A percentile compares a stretch with the other conserved stretches of the same genome.
Conservation (phyloP, 352 stramenopile genomes). For the Globisporangium spinosum region DNA sequence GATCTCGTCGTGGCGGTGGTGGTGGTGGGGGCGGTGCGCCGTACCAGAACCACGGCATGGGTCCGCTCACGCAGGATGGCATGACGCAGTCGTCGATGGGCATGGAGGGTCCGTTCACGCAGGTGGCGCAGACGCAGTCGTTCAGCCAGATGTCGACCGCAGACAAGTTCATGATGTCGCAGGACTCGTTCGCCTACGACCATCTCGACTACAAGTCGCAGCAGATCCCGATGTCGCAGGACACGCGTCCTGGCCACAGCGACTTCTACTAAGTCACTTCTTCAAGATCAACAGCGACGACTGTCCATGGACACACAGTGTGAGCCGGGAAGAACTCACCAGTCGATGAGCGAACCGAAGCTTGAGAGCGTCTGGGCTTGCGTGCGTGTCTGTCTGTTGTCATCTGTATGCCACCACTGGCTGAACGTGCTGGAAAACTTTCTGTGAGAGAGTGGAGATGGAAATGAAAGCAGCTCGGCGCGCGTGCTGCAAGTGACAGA, state of each 20-base stretch:
- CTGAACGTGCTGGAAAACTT: no score
- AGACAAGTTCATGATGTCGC: slow-evolving; percentile 83
- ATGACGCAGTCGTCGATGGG: slow-evolving; percentile 62
- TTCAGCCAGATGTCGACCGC: slow-evolving; percentile 78
- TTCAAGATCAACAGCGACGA: no score
- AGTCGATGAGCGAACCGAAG: background rate
- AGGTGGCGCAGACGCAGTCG: slow-evolving; percentile 73
- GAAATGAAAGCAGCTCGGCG: no score
- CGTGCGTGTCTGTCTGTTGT: no score
- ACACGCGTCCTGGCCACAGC: slow-evolving; percentile 33
- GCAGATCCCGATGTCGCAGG: slow-evolving; percentile 80
- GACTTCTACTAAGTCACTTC: slow-evolving; percentile 63
- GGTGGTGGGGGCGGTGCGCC: slow-evolving; percentile 24
- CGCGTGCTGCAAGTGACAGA: no score
- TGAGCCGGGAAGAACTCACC: background rate
- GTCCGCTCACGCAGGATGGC: slow-evolving; percentile 72
- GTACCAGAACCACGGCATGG: slow-evolving; percentile 31
- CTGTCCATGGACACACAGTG: background rate
- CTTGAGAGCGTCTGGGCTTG: background rate
- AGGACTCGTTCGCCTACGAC: slow-evolving; percentile 77
- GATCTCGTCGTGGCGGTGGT: slow-evolving; percentile 25
- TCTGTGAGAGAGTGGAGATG: no score
- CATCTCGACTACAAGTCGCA: slow-evolving; percentile 79
- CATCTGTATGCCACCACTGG: no score
- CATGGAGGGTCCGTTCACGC: slow-evolving; percentile 76